Base-by-base conservation (phyloP, 176 grass and related monocot genomes). In the Carex littledalei region DNA sequence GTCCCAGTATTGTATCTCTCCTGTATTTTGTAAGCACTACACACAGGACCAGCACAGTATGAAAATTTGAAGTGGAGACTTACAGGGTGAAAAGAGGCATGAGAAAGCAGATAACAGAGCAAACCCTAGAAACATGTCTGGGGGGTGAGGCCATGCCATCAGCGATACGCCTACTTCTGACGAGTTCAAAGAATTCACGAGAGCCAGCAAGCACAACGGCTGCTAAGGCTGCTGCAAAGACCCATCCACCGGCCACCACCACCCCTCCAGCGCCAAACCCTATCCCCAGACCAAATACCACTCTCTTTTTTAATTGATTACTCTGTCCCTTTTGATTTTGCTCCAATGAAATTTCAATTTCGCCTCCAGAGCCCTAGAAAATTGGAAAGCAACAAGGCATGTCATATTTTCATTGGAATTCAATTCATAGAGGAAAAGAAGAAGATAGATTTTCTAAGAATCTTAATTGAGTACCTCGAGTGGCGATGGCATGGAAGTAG, bases 181-280 rank as follows among this genome's bases (percentile, higher is more conserved):
- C 95, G 53, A 94, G 89, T 79, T 84, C 92, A 69, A 98, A 94
- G 88, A 93, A 98, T 85, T 98, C 92, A 12, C 95, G 82, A 13
- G 95, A 74, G 6, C 82, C 91, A 4, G 79, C 88, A 31, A 94
- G 80, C 24, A 90, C 86, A 17, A 63, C 91, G 12, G 89, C 86
- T 6, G 95, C 24, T 62, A 90, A 26, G 32, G 86, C 88, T 31
- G 80, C 60, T 0, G 95, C 81, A 84, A 98, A 94, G 70, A 98
- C 88, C 92, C 91, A 98, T 11, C 88, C 89, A 17, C 92, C 91
- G 47, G 92, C 89, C 37, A 93, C 80, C 85, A 98, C 88, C 74
- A 93, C 56, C 37, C 95, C 95, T 39, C 91, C 95, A 1, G 95
- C 91, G 29, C 88, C 89, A 41, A 94, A 83, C n/a, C 92, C 95